These are phyloP conservation scores for Arachnomyces sp. DNA, from an alignment of 2,329 filamentous ascomycete genomes.

Conservation along the genomic window DNA sequence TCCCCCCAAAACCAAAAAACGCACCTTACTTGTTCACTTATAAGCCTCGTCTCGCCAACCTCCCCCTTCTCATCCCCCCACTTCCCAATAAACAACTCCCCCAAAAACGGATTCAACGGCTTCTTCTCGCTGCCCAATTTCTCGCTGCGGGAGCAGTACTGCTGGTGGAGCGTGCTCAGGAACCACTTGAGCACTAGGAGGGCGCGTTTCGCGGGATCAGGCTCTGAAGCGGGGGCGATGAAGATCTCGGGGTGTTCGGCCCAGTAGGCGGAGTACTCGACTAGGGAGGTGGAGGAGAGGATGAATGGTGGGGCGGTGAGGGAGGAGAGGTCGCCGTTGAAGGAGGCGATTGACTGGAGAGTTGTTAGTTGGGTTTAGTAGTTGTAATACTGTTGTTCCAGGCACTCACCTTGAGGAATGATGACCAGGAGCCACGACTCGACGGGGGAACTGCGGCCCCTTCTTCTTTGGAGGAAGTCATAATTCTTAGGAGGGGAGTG, in stretches of 20 bases:
- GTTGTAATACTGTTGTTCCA: neutral
- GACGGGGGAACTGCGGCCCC: conserved; percentile 31
- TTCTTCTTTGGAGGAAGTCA: conserved; percentile 27
- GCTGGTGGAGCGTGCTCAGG: conserved; percentile 82
- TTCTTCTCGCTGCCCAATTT: conserved; percentile 90
- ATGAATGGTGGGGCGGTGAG: conserved; percentile 77
- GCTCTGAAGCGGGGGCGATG: conserved; percentile 69
- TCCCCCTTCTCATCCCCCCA: conserved; percentile 67
- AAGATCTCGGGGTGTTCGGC: conserved; percentile 69
- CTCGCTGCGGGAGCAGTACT: conserved; percentile 68
- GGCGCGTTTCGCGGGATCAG: conserved; percentile 72
- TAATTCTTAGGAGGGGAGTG: conserved; percentile 2
- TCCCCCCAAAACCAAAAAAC: conserved; percentile 4
- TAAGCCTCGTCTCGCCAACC: conserved; percentile 68
- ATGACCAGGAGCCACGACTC: conserved; percentile 40
- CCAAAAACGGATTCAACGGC: conserved; percentile 90
- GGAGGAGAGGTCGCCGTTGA: conserved; percentile 73
- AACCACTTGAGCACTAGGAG: conserved; percentile 95
- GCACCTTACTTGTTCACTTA: conserved; percentile 85
- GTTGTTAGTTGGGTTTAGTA: conserved; percentile 5
- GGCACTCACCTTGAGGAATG: conserved; percentile 37
- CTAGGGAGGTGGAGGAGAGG: conserved; percentile 66
- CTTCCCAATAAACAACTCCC: conserved; percentile 84
- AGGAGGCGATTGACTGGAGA: conserved; percentile 60
- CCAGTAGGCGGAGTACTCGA: conserved; percentile 78